Evolutionary conservation across 305 asterid species (phyloP).

Genomic region (Ajuga reptans): DNA sequence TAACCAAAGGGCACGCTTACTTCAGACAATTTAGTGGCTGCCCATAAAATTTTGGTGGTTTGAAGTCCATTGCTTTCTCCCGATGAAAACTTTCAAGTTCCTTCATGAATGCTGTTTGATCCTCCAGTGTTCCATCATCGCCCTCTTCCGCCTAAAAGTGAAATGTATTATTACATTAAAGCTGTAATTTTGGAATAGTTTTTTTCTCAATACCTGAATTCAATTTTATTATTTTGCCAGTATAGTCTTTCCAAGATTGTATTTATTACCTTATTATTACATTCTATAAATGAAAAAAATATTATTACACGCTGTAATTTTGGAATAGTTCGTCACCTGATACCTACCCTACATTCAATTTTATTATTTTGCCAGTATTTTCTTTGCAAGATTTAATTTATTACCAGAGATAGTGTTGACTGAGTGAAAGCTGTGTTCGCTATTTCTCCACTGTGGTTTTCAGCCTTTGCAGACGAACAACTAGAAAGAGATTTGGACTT

Average conservation of each 20-base stretch:
- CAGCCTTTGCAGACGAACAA: constrained; percentile 33
- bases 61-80: constrained; percentile 67
- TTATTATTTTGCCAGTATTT: constrained; percentile 12
- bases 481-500: constrained; percentile 37
- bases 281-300: background rate
- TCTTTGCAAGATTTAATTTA: constrained; percentile 3
- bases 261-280: constrained; percentile 24
- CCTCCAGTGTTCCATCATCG: constrained; percentile 84
- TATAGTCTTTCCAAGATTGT: background rate
- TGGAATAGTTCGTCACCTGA: background rate
- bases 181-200: background rate
- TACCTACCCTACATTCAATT: background rate
- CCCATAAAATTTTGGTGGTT: constrained; percentile 89
- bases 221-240: constrained; percentile 12
- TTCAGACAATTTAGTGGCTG: constrained; percentile 83
- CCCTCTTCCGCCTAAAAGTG: constrained; percentile 46
- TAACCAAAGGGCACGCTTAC: constrained; percentile 37
- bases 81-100: constrained; percentile 68
- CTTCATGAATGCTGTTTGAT: constrained; percentile 75
- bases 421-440: constrained; percentile 34
- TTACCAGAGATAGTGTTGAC: constrained; percentile 40
- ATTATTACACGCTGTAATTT: background rate
- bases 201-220: background rate
- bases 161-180: background rate
- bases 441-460: constrained; percentile 45